These are phyloP conservation scores for Geotrichum phurueaensis DNA, from an alignment of 1,139 yeast genomes.

Conservation along the genomic window DNA sequence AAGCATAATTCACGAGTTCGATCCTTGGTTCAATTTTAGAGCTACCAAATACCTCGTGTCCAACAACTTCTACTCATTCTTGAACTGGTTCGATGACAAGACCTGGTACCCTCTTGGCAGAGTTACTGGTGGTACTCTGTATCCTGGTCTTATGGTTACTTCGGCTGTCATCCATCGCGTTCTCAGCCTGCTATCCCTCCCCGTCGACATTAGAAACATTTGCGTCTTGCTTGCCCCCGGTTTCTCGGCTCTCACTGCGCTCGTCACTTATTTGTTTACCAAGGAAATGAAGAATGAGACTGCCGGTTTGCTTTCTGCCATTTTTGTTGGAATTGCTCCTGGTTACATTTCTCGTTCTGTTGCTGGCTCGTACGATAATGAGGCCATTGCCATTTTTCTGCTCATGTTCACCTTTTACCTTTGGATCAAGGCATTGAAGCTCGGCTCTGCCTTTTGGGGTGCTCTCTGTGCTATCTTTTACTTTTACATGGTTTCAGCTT, in stretches of 20 bases:
- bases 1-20: constrained; percentile 95
- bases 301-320: constrained; percentile 88
- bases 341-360: constrained; percentile 98
- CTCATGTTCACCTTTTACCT: constrained; percentile 92
- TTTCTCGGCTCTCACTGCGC: constrained; percentile 88
- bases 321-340: constrained; percentile 96
- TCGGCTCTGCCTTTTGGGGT: constrained; percentile 84
- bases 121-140: constrained; percentile 97
- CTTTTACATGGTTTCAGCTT: constrained; percentile 99
- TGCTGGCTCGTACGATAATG: constrained; percentile 98
- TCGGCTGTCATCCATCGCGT: constrained; percentile 82
- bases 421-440: constrained; percentile 90
- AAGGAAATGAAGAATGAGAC: constrained; percentile 83
- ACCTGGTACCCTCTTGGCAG: constrained; percentile 99
- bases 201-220: constrained; percentile 89
- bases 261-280: constrained; percentile 85
- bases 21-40: constrained; percentile 97
- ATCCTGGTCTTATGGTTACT: constrained; percentile 98
- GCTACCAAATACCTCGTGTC: constrained; percentile 87
- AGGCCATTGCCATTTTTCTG: constrained; percentile 95
- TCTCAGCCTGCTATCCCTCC: constrained; percentile 60
- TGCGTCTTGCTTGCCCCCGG: constrained; percentile 97
- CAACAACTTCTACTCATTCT: constrained; percentile 80
- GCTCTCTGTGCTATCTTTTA: constrained; percentile 80
- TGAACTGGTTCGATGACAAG: constrained; percentile 97